phyloP scores from a whole-genome alignment of 1,284 basidiomycete genomes.

The Inonotus hispidus region DNA sequence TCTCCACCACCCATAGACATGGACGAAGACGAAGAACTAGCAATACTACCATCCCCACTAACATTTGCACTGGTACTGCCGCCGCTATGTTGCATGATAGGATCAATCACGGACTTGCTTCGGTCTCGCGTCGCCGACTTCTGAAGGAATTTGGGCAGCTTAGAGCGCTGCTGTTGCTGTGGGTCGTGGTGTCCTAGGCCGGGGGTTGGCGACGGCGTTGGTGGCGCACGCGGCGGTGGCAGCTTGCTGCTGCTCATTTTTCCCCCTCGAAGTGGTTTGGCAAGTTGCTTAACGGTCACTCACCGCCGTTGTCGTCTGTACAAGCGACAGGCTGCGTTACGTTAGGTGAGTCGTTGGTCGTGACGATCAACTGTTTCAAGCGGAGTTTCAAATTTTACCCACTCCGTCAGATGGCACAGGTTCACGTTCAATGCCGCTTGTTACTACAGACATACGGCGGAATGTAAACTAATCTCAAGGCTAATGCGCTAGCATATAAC shows the following conservation, averaged over 20 bases:
- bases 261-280: neutral
- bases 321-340: neutral
- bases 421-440: too few relatives aligned
- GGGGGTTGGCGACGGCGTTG: slow-evolving; percentile 14
- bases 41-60: slow-evolving; percentile 35
- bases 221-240: slow-evolving; percentile 19
- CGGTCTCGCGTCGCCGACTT: slow-evolving; percentile 49
- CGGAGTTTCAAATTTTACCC: slow-evolving; percentile 7
- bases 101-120: slow-evolving; percentile 51
- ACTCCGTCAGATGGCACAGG: too few relatives aligned
- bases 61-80: slow-evolving; percentile 18
- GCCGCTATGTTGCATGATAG: slow-evolving; percentile 8
- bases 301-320: slow-evolving; percentile 5
- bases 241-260: slow-evolving; percentile 11
- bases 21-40: slow-evolving; percentile 35
- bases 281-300: slow-evolving; percentile 3
- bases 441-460: too few relatives aligned
- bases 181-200: slow-evolving; percentile 21
- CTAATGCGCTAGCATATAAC: neutral
- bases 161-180: slow-evolving; percentile 23
- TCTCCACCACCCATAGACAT: neutral
- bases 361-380: slow-evolving; percentile 6
- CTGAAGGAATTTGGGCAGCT: slow-evolving; percentile 62
- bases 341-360: neutral
- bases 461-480: too few relatives aligned